These are phyloP conservation scores for Parathielavia hyrcaniae DNA, from an alignment of 495 filamentous ascomycete genomes.

Conservation along the genomic window DNA sequence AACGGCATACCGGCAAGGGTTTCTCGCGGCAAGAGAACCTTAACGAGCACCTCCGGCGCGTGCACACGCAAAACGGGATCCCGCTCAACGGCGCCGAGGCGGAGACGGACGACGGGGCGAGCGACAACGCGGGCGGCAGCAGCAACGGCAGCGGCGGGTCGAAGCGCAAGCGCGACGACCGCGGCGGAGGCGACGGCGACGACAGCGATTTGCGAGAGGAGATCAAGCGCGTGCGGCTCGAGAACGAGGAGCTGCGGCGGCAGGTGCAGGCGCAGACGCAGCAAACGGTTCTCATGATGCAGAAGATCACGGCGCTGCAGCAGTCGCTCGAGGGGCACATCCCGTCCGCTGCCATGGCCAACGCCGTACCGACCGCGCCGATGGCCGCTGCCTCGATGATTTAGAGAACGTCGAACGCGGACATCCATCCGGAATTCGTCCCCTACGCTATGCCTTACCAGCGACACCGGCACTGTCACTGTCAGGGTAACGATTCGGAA, in stretches of 20 bases:
- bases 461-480: neutral
- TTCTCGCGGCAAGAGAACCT: conserved; percentile 86
- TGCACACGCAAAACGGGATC: conserved; percentile 50
- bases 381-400: conserved; percentile 20
- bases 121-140: conserved; percentile 18
- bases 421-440: neutral
- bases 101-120: conserved; percentile 33
- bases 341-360: conserved; percentile 4
- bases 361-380: conserved; percentile 4
- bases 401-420: conserved; percentile 21
- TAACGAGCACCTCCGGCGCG: conserved; percentile 77
- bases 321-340: conserved; percentile 15
- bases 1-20: conserved; percentile 66
- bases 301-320: conserved; percentile 26
- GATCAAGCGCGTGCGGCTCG: conserved; percentile 33
- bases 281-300: conserved; percentile 30
- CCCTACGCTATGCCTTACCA: neutral
- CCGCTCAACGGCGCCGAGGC: conserved; percentile 18
- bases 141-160: conserved; percentile 10
- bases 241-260: conserved; percentile 35
- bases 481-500: neutral
- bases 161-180: conserved; percentile 37
- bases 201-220: conserved; percentile 36
- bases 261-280: conserved; percentile 30
- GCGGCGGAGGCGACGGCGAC: conserved; percentile 20